These are phyloP conservation scores for Exophiala oligosperma DNA, from an alignment of 2,329 filamentous ascomycete genomes.

Conservation along the genomic window DNA sequence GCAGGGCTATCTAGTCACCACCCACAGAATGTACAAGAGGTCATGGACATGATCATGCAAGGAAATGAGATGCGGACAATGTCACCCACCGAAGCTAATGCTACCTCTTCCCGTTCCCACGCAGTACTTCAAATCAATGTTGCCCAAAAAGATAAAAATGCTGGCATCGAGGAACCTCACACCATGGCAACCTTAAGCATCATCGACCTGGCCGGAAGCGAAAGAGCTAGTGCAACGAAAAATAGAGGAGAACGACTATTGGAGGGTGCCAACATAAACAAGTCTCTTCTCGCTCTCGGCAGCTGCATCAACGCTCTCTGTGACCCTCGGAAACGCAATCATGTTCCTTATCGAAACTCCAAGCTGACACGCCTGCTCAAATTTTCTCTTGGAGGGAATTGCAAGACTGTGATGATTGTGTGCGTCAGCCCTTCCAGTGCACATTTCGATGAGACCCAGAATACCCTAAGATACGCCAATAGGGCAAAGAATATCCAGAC, in stretches of 20 bases:
- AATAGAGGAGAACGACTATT: constrained; percentile 88
- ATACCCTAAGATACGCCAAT: constrained; percentile 95
- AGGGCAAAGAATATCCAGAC: constrained; percentile 99
- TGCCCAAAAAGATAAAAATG: constrained; percentile 90
- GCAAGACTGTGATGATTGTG: constrained; percentile 99
- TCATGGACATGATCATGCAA: constrained; percentile 98
- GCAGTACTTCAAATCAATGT: constrained; percentile 97
- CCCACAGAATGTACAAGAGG: constrained; percentile 86
- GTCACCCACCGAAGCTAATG: constrained; percentile 95
- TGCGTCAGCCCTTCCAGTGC: constrained; percentile 95
- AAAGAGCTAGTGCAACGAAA: constrained; percentile 93
- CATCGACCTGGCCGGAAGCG: constrained; percentile 94
- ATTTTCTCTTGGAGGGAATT: constrained; percentile 96
- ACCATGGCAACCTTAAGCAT: constrained; percentile 98
- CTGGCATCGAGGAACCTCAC: constrained; percentile 87
- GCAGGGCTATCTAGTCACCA: constrained; percentile 87
- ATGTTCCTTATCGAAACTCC: constrained; percentile 96
- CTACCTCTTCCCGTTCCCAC: constrained; percentile 94
- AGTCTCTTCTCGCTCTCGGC: constrained; percentile 88
- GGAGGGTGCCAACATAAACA: constrained; percentile 99
- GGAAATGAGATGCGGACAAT: constrained; percentile 95
- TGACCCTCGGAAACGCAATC: constrained; percentile 85
- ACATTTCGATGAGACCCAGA: constrained; percentile 97
- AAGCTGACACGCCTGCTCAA: constrained; percentile 94
- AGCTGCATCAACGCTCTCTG: constrained; percentile 98